These are phyloP conservation scores for Diplodia corticola DNA, from an alignment of 2,329 filamentous ascomycete species.

Conservation along the genomic window DNA sequence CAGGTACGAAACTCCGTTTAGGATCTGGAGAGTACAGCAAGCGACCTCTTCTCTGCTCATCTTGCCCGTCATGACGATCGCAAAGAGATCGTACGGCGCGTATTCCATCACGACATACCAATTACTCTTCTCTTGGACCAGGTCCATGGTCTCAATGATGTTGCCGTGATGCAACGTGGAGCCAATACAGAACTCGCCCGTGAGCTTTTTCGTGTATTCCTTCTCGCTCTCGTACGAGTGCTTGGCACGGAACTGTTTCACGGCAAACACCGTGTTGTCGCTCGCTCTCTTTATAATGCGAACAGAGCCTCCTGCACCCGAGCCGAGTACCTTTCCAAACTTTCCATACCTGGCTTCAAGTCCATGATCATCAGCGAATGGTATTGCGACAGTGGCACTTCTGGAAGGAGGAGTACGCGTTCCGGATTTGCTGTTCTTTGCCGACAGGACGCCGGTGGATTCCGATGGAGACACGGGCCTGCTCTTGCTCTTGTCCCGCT, in stretches of 20 bases:
- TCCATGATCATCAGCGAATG: constrained; percentile 92
- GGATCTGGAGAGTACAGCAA: constrained; percentile 89
- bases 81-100: constrained; percentile 92
- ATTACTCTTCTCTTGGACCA: constrained; percentile 87
- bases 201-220: constrained; percentile 97
- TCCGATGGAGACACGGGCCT: constrained; percentile 58
- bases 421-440: constrained; percentile 47
- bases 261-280: constrained; percentile 91
- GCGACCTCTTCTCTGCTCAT: constrained; percentile 90
- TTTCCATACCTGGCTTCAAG: constrained; percentile 92
- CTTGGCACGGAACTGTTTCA: constrained; percentile 91
- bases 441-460: constrained; percentile 46
- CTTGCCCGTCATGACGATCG: constrained; percentile 97
- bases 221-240: constrained; percentile 92
- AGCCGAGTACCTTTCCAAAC: constrained; percentile 88
- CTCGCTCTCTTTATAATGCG: constrained; percentile 90
- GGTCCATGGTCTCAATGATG: constrained; percentile 96
- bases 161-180: constrained; percentile 97
- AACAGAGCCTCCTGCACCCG: constrained; percentile 92
- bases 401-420: constrained; percentile 40
- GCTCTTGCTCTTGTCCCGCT: constrained; percentile 58
- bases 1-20: constrained; percentile 91
- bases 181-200: constrained; percentile 96
- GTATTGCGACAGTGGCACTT: constrained; percentile 52
- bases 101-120: constrained; percentile 99